Percentiles rank a stretch among this genome's conserved stretches.
phyloP scores from a whole-genome alignment of 192 early-diverging fungal genomes.

The Irineochytrium annulatum region DNA sequence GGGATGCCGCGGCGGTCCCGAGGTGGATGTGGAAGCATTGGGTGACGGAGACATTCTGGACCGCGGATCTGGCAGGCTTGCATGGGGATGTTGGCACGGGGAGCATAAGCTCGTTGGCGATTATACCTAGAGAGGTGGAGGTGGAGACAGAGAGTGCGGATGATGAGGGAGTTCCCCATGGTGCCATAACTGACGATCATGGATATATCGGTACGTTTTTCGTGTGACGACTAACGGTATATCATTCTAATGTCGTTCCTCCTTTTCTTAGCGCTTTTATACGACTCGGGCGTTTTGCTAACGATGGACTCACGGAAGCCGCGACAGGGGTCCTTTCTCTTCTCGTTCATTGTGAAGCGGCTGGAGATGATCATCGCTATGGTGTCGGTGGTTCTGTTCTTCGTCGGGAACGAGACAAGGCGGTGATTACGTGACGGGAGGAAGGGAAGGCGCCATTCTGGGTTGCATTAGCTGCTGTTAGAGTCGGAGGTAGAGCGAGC shows the following conservation, averaged over 20 bases:
- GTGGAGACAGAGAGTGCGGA: not conserved
- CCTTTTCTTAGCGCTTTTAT: not conserved
- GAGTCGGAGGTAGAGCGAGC: no score
- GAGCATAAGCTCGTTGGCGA: not conserved
- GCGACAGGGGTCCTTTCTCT: not conserved
- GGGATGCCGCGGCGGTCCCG: not conserved
- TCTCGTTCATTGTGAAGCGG: not conserved
- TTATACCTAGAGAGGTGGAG: not conserved
- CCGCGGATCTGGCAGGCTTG: not conserved
- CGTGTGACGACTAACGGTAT: no score
- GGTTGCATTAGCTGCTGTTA: no score
- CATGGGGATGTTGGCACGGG: not conserved
- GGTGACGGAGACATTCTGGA: not conserved
- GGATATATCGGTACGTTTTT: no score
- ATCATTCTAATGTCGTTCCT: no score
- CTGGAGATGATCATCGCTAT: not conserved
- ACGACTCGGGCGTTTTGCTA: not conserved
- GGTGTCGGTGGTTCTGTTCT: conserved; percentile 2
- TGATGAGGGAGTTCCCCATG: no score
- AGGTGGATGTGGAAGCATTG: not conserved
- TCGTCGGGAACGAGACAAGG: conserved; percentile 4
- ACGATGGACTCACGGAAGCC: not conserved
- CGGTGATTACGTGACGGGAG: no score
- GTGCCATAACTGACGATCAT: no score
- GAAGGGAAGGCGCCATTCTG: no score